These are phyloP conservation scores for Citrus glauca DNA, from an alignment of 345 rosid genomes.

Conservation along the genomic window DNA sequence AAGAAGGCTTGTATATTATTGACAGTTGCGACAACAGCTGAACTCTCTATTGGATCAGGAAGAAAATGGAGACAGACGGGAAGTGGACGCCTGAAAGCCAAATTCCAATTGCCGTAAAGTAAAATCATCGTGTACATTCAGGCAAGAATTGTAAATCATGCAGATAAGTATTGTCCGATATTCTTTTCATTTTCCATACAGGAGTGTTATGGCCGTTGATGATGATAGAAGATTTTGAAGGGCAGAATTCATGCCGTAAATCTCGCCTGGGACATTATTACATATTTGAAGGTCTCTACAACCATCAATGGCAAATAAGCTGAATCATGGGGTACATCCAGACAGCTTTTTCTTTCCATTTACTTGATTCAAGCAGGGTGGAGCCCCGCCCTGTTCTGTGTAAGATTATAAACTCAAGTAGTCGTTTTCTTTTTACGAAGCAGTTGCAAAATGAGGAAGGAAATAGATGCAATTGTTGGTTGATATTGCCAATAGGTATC, in stretches of 20 bases:
- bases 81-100: slow-evolving; percentile 31
- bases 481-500: not conserved
- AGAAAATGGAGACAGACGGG: slow-evolving; percentile 44
- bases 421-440: not conserved
- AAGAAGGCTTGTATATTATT: slow-evolving; percentile 7
- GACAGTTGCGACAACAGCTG: slow-evolving; percentile 69
- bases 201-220: slow-evolving; percentile 8
- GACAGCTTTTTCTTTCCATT: not conserved
- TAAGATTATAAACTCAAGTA: not conserved
- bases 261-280: not conserved
- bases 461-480: not conserved
- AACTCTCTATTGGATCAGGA: slow-evolving; percentile 44
- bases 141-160: slow-evolving; percentile 29
- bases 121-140: slow-evolving; percentile 19
- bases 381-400: not conserved
- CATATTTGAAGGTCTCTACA: slow-evolving; percentile 8
- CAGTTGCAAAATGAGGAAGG: not conserved
- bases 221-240: not conserved
- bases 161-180: slow-evolving; percentile 9
- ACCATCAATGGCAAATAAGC: slow-evolving; percentile 18
- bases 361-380: slow-evolving; percentile 1
- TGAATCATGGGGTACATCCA: not conserved
- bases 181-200: slow-evolving; percentile 9
- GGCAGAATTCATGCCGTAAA: not conserved
- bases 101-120: slow-evolving; percentile 10